Evolutionary conservation across 2,329 filamentous ascomycete species (phyloP), one percentile per base, ranked within the genome.

Genomic region (Passalora sequoiae): DNA sequence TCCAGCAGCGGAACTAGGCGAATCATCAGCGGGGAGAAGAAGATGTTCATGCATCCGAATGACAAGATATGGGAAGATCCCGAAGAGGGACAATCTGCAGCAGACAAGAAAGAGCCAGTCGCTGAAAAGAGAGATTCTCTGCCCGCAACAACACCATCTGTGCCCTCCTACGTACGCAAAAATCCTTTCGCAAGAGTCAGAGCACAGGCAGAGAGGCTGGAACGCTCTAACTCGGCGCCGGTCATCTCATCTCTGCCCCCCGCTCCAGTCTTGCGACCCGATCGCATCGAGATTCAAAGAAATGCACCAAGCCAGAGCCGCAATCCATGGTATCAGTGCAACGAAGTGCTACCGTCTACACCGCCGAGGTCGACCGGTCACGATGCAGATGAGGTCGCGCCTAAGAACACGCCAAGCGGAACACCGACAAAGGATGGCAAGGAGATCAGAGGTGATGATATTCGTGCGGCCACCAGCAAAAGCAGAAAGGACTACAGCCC

Each of bases 31-130:
- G 83, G 81, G 15, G 81, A 84, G 17, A 68, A 82, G 46, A 70
- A 76, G 54, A 77, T 81, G 1, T 89, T 87, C 61, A 73, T 74
- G 53, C 77, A 79, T 48, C 83, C 82, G 1, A 79, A 82, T 24
- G 84, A 89, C 60, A 81, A 86, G 59, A 89, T 96, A 48, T 96
- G 88, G 74, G 89, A 96, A 64, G 91, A 96, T 61, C 85, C 87
- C 1, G 80, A 85, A 58, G 72, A 74, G 44, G 60, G 54, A 19
- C 25, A 43, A 8, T 29, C 39, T 4, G 28, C 54, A 17, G 38
- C 46, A 10, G 43, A 42, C 24, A 48, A 51, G 28, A 43, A 27
- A 40, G 35, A 48, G 38, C 41, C 38, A 17, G 15, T 21, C 17
- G 15, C 35, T 21, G 43, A 37, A 15, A 42, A 15, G 41, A 42